Conservation (phyloP, 495 filamentous ascomycete species). For the Hypoxylon fuscum region DNA sequence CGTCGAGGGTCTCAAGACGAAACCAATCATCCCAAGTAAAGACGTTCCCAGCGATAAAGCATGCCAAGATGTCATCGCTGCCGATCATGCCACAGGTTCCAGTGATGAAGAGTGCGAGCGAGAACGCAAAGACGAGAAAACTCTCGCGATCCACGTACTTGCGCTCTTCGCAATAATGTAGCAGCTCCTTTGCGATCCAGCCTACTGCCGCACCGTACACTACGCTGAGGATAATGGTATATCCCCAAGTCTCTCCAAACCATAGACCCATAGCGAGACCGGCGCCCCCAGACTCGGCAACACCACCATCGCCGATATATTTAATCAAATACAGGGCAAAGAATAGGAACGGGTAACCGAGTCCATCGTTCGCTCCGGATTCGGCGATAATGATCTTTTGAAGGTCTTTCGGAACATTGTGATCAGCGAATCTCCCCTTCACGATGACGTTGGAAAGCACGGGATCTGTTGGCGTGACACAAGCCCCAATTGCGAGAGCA, state of each 20-base stretch:
- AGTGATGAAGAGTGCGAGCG: slow-evolving; percentile 75
- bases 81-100: slow-evolving; percentile 91
- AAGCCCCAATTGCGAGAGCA: slow-evolving; percentile 80
- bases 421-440: slow-evolving; percentile 92
- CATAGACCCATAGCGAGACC: slow-evolving; percentile 78
- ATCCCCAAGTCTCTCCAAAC: slow-evolving; percentile 89
- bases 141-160: slow-evolving; percentile 89
- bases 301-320: slow-evolving; percentile 67
- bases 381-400: slow-evolving; percentile 91
- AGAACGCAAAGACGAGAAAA: slow-evolving; percentile 76
- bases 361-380: slow-evolving; percentile 89
- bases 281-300: slow-evolving; percentile 59
- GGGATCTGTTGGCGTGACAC: slow-evolving; percentile 92
- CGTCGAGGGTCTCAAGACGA: slow-evolving; percentile 84
- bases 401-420: slow-evolving; percentile 81
- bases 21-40: slow-evolving; percentile 97
- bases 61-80: slow-evolving; percentile 90
- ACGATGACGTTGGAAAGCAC: slow-evolving; percentile 90
- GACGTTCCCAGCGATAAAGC: slow-evolving; percentile 91
- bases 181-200: slow-evolving; percentile 80
- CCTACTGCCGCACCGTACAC: slow-evolving; percentile 81
- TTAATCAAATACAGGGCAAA: slow-evolving; percentile 85
- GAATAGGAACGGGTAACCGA: slow-evolving; percentile 94
- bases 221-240: slow-evolving; percentile 81
- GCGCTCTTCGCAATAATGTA: slow-evolving; percentile 84